Conservation (phyloP, 306 rosid genomes). For the Ceratonia siliqua region DNA sequence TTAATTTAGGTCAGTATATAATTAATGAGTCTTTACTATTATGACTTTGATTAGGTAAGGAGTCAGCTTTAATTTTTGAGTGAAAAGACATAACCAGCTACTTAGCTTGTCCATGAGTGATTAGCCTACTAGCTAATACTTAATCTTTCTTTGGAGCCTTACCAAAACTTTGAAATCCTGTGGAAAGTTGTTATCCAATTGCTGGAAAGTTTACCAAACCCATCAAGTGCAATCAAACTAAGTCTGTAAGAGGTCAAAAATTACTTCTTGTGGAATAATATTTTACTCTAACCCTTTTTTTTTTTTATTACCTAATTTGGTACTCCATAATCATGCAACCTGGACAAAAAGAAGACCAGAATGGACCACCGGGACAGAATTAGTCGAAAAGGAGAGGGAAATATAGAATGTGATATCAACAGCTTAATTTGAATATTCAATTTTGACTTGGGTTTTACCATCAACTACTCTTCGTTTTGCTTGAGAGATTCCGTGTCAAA, state of each 20-base stretch:
- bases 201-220: conserved; percentile 1
- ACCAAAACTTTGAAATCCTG: conserved; percentile 3
- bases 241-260: background rate
- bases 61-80: background rate
- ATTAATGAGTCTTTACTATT: background rate
- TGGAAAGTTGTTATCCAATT: background rate
- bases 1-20: background rate
- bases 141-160: background rate
- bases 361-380: background rate
- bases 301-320: background rate
- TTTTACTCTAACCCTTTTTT: background rate
- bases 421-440: background rate
- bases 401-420: background rate
- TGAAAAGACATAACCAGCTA: background rate
- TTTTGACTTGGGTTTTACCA: conserved; percentile 6
- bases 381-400: background rate
- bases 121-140: background rate
- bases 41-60: background rate
- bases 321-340: background rate
- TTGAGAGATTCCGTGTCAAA: conserved; percentile 13
- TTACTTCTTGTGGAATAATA: background rate
- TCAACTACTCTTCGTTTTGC: background rate
- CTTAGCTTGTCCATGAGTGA: background rate
- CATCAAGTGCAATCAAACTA: conserved; percentile 4
- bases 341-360: background rate